phyloP scores from a whole-genome alignment of 1,284 basidiomycete species.

The Peniophora sp. region DNA sequence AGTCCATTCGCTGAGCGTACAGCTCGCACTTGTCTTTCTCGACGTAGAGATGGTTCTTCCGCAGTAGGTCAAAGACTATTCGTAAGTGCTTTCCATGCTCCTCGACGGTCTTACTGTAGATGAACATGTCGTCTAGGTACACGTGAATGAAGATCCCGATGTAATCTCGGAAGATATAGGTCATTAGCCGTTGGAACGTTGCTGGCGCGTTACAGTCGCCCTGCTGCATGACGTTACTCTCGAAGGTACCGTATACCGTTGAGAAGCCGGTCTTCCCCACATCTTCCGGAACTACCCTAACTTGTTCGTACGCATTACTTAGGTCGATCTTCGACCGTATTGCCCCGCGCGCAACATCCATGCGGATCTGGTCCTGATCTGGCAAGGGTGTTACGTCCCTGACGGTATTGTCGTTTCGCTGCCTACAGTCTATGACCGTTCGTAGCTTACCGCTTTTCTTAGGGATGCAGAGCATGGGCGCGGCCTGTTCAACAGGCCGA shows the following conservation, averaged over 20 bases:
- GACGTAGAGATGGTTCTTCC: conserved; percentile 15
- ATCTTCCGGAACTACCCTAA: conserved; percentile 13
- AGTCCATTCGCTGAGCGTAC: conserved; percentile 15
- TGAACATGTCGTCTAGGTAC: conserved; percentile 28
- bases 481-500: conserved; percentile 17
- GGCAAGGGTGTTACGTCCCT: conserved; percentile 23
- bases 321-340: conserved; percentile 22
- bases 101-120: conserved; percentile 17
- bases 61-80: conserved; percentile 15
- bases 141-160: conserved; percentile 21
- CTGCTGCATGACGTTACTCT: conserved; percentile 23
- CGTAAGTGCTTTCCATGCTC: conserved; percentile 22
- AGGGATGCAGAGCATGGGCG: conserved; percentile 25
- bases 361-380: conserved; percentile 22
- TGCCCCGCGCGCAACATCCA: conserved; percentile 14
- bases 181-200: conserved; percentile 27
- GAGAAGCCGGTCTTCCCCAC: conserved; percentile 16
- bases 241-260: conserved; percentile 16
- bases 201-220: conserved; percentile 24
- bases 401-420: conserved; percentile 21
- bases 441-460: conserved; percentile 19
- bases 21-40: conserved; percentile 15
- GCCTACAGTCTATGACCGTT: background rate
- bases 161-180: conserved; percentile 18
- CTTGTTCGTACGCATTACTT: conserved; percentile 20